phyloP scores from a whole-genome alignment of 371 early-diverging fungal species.

The Lichtheimia corymbifera region DNA sequence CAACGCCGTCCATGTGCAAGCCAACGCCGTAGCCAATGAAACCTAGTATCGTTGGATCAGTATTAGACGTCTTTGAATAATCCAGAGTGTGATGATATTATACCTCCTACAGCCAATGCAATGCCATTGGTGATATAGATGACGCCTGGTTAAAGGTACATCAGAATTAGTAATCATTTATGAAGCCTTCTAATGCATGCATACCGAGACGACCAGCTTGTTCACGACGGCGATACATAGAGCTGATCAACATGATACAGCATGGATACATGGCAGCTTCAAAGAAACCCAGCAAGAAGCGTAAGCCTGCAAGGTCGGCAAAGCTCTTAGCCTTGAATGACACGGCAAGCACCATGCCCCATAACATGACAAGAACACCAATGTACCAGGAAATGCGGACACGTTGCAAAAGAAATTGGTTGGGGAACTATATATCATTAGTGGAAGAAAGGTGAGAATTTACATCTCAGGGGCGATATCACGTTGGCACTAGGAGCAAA shows the following conservation, averaged over 20 bases:
- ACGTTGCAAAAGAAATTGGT: slow-evolving; percentile 29
- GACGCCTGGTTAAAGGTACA: slow-evolving; percentile 3
- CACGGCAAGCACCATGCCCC: slow-evolving; percentile 29
- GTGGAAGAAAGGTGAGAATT: too few relatives aligned
- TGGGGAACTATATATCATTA: slow-evolving; percentile 18
- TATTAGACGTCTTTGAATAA: too few relatives aligned
- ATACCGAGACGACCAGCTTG: slow-evolving; percentile 28
- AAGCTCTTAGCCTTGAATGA: slow-evolving; percentile 26
- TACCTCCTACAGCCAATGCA: slow-evolving; percentile 55
- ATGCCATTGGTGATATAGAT: slow-evolving; percentile 33
- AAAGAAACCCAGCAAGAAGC: slow-evolving; percentile 31
- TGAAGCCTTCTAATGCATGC: background rate
- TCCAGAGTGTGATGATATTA: too few relatives aligned
- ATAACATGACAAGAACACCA: slow-evolving; percentile 23
- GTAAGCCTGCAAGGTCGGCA: slow-evolving; percentile 29
- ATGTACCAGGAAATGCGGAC: slow-evolving; percentile 24
- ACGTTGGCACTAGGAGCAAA: too few relatives aligned
- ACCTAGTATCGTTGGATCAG: slow-evolving; percentile 1
- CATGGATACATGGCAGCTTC: slow-evolving; percentile 31
- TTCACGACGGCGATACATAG: slow-evolving; percentile 27
- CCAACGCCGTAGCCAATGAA: slow-evolving; percentile 59
- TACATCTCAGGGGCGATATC: too few relatives aligned
- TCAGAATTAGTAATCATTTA: background rate
- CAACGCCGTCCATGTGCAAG: slow-evolving; percentile 36
- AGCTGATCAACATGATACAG: slow-evolving; percentile 27